Evolutionary conservation across 352 stramenopile genomes (phyloP).

Genomic region (Phytophthora pisi): DNA sequence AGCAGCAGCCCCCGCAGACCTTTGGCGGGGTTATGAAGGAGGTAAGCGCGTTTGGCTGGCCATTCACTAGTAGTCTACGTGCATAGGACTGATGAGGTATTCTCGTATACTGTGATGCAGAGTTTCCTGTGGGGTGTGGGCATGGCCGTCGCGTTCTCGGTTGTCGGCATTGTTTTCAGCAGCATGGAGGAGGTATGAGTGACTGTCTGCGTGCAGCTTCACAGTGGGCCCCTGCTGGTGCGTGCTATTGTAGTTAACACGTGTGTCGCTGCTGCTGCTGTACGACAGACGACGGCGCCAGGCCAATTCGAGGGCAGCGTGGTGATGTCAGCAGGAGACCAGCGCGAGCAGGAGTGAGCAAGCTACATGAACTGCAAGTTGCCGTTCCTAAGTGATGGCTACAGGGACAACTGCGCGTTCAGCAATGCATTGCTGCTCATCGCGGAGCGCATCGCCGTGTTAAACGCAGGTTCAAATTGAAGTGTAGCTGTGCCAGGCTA

Average conservation of each 20-base stretch:
- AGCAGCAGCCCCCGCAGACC: conserved; percentile 58
- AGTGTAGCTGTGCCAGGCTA: conserved; percentile 1
- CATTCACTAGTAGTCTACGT: too few species aligned
- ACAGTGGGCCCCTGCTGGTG: not conserved
- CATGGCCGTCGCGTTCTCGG: conserved; percentile 77
- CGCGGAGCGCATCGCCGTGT: not conserved
- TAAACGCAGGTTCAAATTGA: conserved; percentile 22
- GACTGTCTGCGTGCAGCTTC: too few species aligned
- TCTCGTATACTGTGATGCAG: conserved; percentile 28
- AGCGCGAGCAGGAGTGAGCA: conserved; percentile 10
- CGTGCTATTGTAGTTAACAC: not conserved
- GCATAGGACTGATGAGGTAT: not conserved
- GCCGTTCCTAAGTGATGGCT: not conserved
- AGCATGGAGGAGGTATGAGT: conserved; percentile 64
- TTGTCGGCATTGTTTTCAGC: conserved; percentile 72
- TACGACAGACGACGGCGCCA: conserved; percentile 24
- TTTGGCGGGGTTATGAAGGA: conserved; percentile 74
- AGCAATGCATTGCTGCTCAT: conserved; percentile 2
- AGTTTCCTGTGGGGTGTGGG: conserved; percentile 82
- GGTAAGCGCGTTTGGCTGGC: conserved; percentile 26
- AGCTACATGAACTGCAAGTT: too few species aligned
- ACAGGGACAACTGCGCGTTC: not conserved
- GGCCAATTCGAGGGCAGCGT: conserved; percentile 21
- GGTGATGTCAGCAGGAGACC: not conserved
- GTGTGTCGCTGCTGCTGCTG: conserved; percentile 6